Evolutionary conservation across 129 eudicot species (phyloP), one percentile per base, ranked within the genome.

Genomic region (Flaveria sonorensis): DNA sequence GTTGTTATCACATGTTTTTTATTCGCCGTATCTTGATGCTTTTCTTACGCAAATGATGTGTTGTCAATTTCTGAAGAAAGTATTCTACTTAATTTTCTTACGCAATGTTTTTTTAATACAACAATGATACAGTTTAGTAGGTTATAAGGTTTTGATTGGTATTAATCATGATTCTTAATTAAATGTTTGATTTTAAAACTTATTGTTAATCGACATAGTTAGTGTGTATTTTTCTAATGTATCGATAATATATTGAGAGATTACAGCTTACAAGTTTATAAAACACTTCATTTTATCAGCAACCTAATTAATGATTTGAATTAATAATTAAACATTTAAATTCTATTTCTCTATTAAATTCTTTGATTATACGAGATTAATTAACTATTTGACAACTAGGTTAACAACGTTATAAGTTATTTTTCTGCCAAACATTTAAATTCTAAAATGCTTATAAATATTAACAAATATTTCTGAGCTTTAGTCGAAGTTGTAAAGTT

Each of bases 1-100:
- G 68, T 64, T 65, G 69, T 45, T 11, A 68, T 45, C 53, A 61
- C 55, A 32, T 71, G 65, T 14, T 70, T n/a, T 32, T 21, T 20
- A 52, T 80, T 11, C 13, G 1, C 1, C 15, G 36, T 62, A 39
- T 45, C 50, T 45, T 48, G 46, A 79, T 79, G 11, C 68, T 40
- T 45, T 48, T 60, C 28, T n/a, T n/a, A n/a, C n/a, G n/a, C n/a
- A n/a, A n/a, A n/a, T n/a, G n/a, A n/a, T 28, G 45, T n/a, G 26
- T 12, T 60, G 68, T 62, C 68, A 6, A 62, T n/a, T 62, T 75
- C 36, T 0, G 26, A 64, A 28, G 47, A 46, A 47, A 12, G 39
- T 50, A 2, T 47, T 28, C 13, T 47, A 30, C 19, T 26, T 30
- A 51, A n/a, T 48, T 2, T 45, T 61, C 45, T 47, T 46, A 75